Evolutionary conservation across 1,139 yeast genomes (phyloP), one percentile per base, ranked within the genome.

Genomic region (Saccharomyces hybrid): DNA sequence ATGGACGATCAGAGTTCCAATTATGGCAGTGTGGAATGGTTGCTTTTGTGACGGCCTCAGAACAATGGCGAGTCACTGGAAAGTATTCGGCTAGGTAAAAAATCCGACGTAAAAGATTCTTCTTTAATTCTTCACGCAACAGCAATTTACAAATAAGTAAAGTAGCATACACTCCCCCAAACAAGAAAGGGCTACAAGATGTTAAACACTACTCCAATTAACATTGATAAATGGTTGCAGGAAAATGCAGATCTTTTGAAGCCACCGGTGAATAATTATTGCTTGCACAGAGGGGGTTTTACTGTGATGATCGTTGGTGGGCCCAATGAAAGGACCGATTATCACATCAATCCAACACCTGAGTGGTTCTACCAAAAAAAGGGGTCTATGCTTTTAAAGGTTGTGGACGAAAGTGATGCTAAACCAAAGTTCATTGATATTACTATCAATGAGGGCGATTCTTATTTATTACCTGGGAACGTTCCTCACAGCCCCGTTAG

Each of bases 261-360:
- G 68, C 97, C 97, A 1, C 97, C 97, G 0, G 97, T 91, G 28
- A 90, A 89, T 72, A 91, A 91, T 69, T 91, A 73, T 71, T 88
- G 97, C 66, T 81, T 90, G 34, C 96, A 91, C 68, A 78, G 90
- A 50, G 96, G 95, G 2, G 97, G 97, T 0, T 88, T 88, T 66
- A 90, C 97, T 0, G 88, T 89, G 48, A 91, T 91, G 97, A 77
- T 82, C 51, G 96, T 91, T 2, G 97, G 97, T 6, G 98, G 97
- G 0, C 97, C 97, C 1, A 91, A 91, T 69, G 95, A 85, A 65
- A 78, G 97, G 57, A 89, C 96, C 0, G 97, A 91, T 68, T 91
- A 88, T 70, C 98, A 91, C 67, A 81, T 91, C 53, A 91, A 91
- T 66, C 95, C 88, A 64, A 91, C 97, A 0, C 97, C 97, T 0